These are phyloP conservation scores for Litchi chinensis DNA, from an alignment of 345 rosid species.

Conservation along the genomic window DNA sequence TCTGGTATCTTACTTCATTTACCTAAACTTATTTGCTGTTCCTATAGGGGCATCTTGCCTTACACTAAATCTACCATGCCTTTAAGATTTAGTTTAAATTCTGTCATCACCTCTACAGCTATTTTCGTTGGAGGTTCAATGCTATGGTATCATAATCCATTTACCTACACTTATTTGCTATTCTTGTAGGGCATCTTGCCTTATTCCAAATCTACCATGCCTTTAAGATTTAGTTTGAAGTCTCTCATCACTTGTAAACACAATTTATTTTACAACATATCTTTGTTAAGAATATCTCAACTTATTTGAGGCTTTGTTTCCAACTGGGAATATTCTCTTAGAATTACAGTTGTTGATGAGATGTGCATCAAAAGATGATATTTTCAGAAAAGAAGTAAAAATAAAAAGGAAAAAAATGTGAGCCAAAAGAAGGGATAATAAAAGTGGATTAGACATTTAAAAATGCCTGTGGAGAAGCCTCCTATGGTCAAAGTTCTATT, in stretches of 20 bases:
- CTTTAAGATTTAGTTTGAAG: background rate
- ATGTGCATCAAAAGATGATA: background rate
- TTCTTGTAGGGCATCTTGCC: background rate
- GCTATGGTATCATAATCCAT: conserved; percentile 18
- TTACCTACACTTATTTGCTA: background rate
- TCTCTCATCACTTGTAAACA: background rate
- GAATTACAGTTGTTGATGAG: background rate
- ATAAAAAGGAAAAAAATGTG: background rate
- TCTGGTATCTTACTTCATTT: conserved; percentile 19
- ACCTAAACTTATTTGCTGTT: background rate
- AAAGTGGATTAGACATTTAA: background rate
- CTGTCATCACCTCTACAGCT: background rate
- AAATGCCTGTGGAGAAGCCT: background rate
- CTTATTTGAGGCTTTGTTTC: background rate
- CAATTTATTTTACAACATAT: background rate
- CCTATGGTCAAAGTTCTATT: background rate
- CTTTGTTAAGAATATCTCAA: conserved; percentile 6
- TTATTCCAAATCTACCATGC: background rate
- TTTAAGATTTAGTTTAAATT: background rate
- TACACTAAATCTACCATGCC: background rate
- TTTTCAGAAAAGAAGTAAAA: background rate
- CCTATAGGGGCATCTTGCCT: background rate
- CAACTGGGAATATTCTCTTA: background rate
- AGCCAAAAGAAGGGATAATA: background rate
- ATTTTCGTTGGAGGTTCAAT: conserved; percentile 23